Percentiles rank a stretch among this genome's conserved stretches.
phyloP scores from a whole-genome alignment of 2,329 filamentous ascomycete species.

The Cryoendolithus antarcticus region DNA sequence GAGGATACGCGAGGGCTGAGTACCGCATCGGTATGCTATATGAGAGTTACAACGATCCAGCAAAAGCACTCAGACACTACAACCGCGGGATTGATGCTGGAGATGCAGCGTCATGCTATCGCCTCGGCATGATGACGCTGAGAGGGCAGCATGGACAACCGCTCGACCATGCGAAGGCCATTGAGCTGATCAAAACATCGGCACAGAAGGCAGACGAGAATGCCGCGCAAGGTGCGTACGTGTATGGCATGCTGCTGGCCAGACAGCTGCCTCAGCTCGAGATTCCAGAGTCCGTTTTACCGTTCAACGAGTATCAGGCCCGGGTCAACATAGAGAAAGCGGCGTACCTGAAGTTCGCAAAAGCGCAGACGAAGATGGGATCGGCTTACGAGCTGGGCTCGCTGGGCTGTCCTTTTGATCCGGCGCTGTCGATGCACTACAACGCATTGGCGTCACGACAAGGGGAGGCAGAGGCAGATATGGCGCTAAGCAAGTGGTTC shows the following conservation, averaged over 20 bases:
- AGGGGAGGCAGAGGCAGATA: slow-evolving; percentile 83
- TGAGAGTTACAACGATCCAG: slow-evolving; percentile 84
- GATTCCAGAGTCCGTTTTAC: slow-evolving; percentile 60
- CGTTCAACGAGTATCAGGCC: slow-evolving; percentile 59
- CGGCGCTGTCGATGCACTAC: slow-evolving; percentile 85
- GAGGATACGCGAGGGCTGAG: slow-evolving; percentile 77
- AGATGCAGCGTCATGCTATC: slow-evolving; percentile 78
- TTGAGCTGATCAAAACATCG: slow-evolving; percentile 72
- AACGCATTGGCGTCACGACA: slow-evolving; percentile 86
- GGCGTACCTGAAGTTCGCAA: slow-evolving; percentile 88
- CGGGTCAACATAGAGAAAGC: slow-evolving; percentile 91
- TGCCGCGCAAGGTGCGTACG: slow-evolving; percentile 87
- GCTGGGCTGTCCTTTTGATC: slow-evolving; percentile 87
- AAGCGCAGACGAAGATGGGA: slow-evolving; percentile 95
- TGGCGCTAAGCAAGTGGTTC: slow-evolving; percentile 98
- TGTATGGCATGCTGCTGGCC: slow-evolving; percentile 78
- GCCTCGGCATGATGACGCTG: slow-evolving; percentile 94
- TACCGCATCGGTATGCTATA: slow-evolving; percentile 98
- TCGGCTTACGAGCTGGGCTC: slow-evolving; percentile 90
- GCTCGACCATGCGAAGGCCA: slow-evolving; percentile 64
- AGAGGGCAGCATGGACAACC: slow-evolving; percentile 84
- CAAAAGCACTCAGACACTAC: slow-evolving; percentile 86
- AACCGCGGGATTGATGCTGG: slow-evolving; percentile 63
- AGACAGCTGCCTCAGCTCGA: slow-evolving; percentile 83
- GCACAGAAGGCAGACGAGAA: slow-evolving; percentile 89